Evolutionary conservation across 2,329 filamentous ascomycete genomes (phyloP).

Genomic region (Cryphonectria nitschkei): DNA sequence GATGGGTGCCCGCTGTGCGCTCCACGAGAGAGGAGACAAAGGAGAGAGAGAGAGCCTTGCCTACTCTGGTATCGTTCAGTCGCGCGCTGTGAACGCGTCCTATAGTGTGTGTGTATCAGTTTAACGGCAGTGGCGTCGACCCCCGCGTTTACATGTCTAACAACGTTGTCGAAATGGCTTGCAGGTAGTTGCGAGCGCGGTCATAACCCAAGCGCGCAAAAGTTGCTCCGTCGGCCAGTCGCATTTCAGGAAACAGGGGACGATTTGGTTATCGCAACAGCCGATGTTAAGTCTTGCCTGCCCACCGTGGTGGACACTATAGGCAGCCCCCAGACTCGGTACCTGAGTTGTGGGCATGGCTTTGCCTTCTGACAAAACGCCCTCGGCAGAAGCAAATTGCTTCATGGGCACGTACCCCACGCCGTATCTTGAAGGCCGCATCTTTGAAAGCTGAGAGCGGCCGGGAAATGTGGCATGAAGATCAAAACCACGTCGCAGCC

Average conservation of each 20-base stretch:
- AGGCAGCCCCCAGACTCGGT: not conserved
- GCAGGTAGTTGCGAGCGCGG: not conserved
- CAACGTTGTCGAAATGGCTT: not conserved
- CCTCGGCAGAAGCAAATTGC: not conserved
- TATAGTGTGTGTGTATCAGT: not conserved
- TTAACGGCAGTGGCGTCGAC: not conserved
- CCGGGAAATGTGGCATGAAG: not conserved
- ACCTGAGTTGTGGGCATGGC: not conserved
- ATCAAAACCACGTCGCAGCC: not conserved
- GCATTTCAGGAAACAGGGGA: not conserved
- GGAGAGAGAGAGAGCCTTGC: not conserved
- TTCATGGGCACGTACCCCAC: not conserved
- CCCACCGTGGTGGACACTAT: not conserved
- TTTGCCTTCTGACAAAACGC: not conserved
- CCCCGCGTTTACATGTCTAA: not conserved
- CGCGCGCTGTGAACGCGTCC: not conserved
- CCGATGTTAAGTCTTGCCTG: not conserved
- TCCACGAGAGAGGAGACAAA: not conserved
- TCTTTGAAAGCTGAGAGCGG: not conserved
- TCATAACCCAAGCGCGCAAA: not conserved
- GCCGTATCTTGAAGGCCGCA: not conserved
- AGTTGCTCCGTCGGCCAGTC: not conserved
- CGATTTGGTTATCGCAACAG: not conserved
- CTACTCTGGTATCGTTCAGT: constrained; percentile 2
- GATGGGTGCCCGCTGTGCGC: not conserved